phyloP scores from a whole-genome alignment of 495 filamentous ascomycete species.

The Xylaria grammica region DNA sequence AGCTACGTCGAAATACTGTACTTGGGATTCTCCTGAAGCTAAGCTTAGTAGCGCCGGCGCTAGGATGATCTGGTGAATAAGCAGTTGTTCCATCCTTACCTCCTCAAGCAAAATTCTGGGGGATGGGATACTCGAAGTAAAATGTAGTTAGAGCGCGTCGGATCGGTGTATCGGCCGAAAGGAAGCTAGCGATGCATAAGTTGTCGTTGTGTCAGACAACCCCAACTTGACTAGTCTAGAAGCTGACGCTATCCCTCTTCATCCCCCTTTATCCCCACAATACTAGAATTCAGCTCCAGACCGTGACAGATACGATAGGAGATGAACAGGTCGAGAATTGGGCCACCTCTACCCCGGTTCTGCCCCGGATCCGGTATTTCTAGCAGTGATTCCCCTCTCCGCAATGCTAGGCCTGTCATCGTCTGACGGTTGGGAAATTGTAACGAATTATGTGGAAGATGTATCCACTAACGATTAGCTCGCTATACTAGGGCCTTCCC shows the following conservation, averaged over 20 bases:
- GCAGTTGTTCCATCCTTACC: not conserved
- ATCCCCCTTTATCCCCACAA: slow-evolving; percentile 2
- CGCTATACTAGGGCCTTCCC: not conserved
- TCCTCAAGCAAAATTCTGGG: not conserved
- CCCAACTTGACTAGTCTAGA: slow-evolving; percentile 6
- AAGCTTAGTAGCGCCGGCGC: not conserved
- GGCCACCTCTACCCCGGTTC: slow-evolving; percentile 5
- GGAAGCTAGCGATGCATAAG: not conserved
- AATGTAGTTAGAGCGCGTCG: not conserved
- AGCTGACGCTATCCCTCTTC: slow-evolving; percentile 2
- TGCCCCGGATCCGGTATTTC: not conserved
- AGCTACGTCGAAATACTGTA: not conserved
- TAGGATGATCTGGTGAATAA: not conserved
- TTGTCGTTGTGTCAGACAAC: not conserved
- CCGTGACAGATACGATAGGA: not conserved
- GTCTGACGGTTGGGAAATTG: not conserved
- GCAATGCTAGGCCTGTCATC: not conserved
- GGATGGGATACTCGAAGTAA: not conserved
- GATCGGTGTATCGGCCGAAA: slow-evolving; percentile 3
- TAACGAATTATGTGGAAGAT: not conserved
- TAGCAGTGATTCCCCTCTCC: not conserved
- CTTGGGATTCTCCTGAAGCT: not conserved
- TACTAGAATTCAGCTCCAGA: not conserved
- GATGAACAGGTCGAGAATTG: not conserved
- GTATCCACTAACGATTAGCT: not conserved